Evolutionary conservation across 768 basidiomycete genomes (phyloP).

Genomic region (Psilocybe cubensis): DNA sequence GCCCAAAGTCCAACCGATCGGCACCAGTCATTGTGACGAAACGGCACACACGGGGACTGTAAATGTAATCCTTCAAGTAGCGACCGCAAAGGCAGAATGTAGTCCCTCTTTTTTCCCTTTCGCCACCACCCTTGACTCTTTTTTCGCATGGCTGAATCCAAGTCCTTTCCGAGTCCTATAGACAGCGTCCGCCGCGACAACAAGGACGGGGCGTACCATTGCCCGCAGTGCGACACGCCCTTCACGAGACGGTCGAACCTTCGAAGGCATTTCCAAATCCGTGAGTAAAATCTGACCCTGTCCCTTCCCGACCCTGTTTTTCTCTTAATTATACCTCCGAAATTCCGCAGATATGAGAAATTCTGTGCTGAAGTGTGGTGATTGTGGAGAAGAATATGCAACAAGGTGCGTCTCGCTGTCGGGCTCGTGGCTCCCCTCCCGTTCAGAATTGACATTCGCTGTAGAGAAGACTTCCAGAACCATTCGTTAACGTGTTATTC

Average conservation of each 20-base stretch:
- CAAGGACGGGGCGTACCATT: conserved; percentile 38
- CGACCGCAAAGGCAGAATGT: conserved; percentile 15
- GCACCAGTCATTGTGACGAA: conserved; percentile 15
- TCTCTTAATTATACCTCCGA: conserved; percentile 3
- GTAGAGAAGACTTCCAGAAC: conserved; percentile 23
- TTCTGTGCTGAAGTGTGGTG: conserved; percentile 27
- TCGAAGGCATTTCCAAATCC: conserved; percentile 37
- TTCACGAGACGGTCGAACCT: conserved; percentile 41
- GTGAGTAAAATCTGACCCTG: conserved; percentile 22
- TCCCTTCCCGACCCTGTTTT: conserved; percentile 13
- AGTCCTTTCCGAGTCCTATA: conserved; percentile 24
- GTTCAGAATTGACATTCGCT: not conserved
- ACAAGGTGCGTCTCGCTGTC: conserved; percentile 17
- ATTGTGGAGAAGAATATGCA: conserved; percentile 26
- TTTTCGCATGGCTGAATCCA: conserved; percentile 23
- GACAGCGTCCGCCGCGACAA: conserved; percentile 36
- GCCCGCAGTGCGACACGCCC: conserved; percentile 37
- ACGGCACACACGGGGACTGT: conserved; percentile 11
- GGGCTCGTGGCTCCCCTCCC: not conserved
- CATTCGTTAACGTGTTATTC: conserved; percentile 24
- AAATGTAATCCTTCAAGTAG: conserved; percentile 20
- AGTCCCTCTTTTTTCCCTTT: conserved; percentile 14
- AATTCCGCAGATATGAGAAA: conserved; percentile 27
- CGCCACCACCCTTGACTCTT: conserved; percentile 14
- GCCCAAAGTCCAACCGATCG: conserved; percentile 12